Evolutionary conservation across 352 stramenopile species (phyloP).

Genomic region (Phytophthora multivora): DNA sequence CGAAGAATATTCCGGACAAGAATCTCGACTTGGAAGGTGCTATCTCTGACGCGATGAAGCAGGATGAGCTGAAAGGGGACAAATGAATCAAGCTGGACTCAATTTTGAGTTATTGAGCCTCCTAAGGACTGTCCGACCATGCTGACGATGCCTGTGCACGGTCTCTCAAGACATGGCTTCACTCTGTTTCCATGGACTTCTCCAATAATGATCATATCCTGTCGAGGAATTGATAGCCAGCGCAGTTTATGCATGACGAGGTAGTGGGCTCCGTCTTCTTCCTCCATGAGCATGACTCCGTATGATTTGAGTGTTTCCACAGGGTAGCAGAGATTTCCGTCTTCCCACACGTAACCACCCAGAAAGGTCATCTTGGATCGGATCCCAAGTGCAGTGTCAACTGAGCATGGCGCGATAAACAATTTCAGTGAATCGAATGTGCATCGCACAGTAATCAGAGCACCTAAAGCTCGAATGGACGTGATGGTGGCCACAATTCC

Average conservation of each 20-base stretch:
- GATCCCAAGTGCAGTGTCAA: slow-evolving; percentile 7
- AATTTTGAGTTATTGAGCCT: background rate
- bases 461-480: slow-evolving; percentile 5
- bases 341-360: slow-evolving; percentile 8
- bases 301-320: slow-evolving; percentile 5
- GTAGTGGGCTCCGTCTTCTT: background rate
- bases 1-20: slow-evolving; percentile 12
- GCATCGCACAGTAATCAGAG: slow-evolving; percentile 4
- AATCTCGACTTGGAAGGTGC: slow-evolving; percentile 33
- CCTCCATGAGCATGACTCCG: slow-evolving; percentile 6
- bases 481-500: slow-evolving; percentile 18
- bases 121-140: background rate
- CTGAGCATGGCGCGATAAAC: slow-evolving; percentile 5
- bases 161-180: background rate
- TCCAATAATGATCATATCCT: slow-evolving; percentile 9
- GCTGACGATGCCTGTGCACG: slow-evolving; percentile 1
- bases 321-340: slow-evolving; percentile 1
- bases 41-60: slow-evolving; percentile 17
- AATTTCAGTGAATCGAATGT: slow-evolving; percentile 10
- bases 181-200: background rate
- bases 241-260: slow-evolving; percentile 1
- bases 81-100: slow-evolving; percentile 8
- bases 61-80: slow-evolving; percentile 6
- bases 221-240: background rate
- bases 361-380: slow-evolving; percentile 11